phyloP scores from a whole-genome alignment of 148 eudicot species.

The Silene uniflora region DNA sequence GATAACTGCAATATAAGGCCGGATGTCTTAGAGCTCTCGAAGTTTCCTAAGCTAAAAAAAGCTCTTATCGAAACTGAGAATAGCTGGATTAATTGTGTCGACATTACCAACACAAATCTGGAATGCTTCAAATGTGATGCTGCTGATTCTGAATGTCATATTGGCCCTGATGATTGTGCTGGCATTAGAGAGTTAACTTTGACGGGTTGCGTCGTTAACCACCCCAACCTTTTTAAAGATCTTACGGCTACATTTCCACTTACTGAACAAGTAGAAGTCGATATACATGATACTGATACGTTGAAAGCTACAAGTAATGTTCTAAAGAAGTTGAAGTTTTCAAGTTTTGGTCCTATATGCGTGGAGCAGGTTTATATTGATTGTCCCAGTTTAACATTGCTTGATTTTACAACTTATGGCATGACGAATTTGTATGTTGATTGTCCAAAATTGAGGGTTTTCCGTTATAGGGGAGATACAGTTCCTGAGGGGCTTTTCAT shows the following conservation, averaged over 20 bases:
- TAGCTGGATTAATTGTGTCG: background rate
- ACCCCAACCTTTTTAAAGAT: constrained; percentile 1
- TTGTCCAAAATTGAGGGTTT: background rate
- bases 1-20: background rate
- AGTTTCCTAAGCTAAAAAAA: constrained; percentile 17
- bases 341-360: background rate
- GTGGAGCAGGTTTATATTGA: background rate
- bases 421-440: background rate
- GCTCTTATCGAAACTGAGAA: background rate
- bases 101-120: constrained; percentile 9
- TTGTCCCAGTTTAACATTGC: background rate
- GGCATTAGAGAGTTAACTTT: background rate
- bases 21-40: background rate
- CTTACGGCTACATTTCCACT: constrained; percentile 14
- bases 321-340: background rate
- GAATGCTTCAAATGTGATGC: background rate
- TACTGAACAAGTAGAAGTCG: background rate
- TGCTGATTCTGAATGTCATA: background rate
- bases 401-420: background rate
- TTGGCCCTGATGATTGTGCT: constrained; percentile 2
- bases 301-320: background rate
- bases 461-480: background rate
- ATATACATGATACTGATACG: background rate
- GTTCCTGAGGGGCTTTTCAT: background rate
- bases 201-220: background rate